Base-by-base conservation (phyloP, 768 basidiomycete genomes). In the Amanita muscaria region DNA sequence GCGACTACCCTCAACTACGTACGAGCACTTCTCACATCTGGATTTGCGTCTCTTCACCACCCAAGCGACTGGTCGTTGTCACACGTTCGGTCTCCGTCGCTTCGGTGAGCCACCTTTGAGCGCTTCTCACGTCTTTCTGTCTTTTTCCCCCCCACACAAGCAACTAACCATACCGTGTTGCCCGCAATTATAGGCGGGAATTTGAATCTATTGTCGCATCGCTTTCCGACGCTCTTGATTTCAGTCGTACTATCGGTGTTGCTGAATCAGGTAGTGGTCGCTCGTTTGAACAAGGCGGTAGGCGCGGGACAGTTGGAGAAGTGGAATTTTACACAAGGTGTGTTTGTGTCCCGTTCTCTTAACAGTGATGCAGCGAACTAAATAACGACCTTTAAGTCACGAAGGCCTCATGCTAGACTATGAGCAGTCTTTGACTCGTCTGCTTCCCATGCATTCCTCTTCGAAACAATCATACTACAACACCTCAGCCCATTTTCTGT, bases 241-340 rank as follows among this genome's bases (percentile, higher is more conserved):
- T 99, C 59, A 88, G 85, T 58, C 75, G 74, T 11, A 92, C 89
- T 0, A 88, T 97, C 44, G 94, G 92, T 3, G 76, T 80, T 18
- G 4, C 34, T 2, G 80, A 78, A 22, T 70, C 76, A 3, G 69
- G 69, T 10, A 18, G 9, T 18, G n/a, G 34, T 12, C 64, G 68
- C 0, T 63, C 77, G 1, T 90, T 85, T 56, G 86, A 84, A 55
- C 73, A 67, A 19, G 81, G 91, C 16, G 86, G 87, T 2, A 76
- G 75, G 2, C 68, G 78, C 12, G 77, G 81, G 44, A 74, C 77
- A 10, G 68, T 92, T 16, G 87, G 87, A 19, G 91, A 89, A 56
- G 90, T 93, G 0, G 93, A 97, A 58, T 82, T 97, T 52, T 97
- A 89, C 66, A 92, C 89, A 3, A 91, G 87, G 90, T 80, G 47